Base-by-base conservation (phyloP, 2,329 filamentous ascomycete genomes). In the Magnaporthales sp. region DNA sequence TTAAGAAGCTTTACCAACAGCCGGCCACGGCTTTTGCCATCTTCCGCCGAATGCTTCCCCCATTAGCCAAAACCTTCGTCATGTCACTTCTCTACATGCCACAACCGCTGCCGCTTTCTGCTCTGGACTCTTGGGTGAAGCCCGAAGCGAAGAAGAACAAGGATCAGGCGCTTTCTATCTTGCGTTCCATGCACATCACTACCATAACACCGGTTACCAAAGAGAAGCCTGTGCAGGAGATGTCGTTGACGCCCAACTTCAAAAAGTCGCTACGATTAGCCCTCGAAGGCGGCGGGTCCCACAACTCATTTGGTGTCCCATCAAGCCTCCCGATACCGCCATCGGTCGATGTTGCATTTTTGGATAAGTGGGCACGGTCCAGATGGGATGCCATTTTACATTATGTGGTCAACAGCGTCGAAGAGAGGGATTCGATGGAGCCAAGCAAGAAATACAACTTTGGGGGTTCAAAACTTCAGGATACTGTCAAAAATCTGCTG, bases 361-460 rank as follows among this genome's bases (percentile, higher is more conserved):
- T 99, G 67, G 95, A 99, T 74, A 84, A 88, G 30, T 96, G 94
- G 78, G 93, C 95, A 5, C 87, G 91, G 66, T 86, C 86, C 72
- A 93, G 96, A 74, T 99, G 95, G 93, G 96, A 99, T 77, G 91
- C 92, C 29, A 97, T 99, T 30, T 78, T 99, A 63, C 95, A 97
- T 76, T 99, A 93, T 74, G 93, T 99, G 75, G 95, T 99, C 24
- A 91, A 90, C 67, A 90, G 87, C 68, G 89, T 91, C 9, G 88
- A 86, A 58, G 54, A 60, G 11, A 88, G 86, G 54, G 54, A 66
- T 4, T 74, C 77, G 29, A 83, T 81, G 73, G 74, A 79, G 69
- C 74, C 83, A 72, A 70, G 38, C 38, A 64, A 64, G 15, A 56
- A 54, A 10, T 30, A 81, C 58, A 83, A 81, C 32, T 78, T 79